A percentile compares a stretch with the other conserved stretches of the same genome.
Evolutionary conservation across 352 stramenopile species (phyloP).

Genomic region (Thalassiosira sp.): DNA sequence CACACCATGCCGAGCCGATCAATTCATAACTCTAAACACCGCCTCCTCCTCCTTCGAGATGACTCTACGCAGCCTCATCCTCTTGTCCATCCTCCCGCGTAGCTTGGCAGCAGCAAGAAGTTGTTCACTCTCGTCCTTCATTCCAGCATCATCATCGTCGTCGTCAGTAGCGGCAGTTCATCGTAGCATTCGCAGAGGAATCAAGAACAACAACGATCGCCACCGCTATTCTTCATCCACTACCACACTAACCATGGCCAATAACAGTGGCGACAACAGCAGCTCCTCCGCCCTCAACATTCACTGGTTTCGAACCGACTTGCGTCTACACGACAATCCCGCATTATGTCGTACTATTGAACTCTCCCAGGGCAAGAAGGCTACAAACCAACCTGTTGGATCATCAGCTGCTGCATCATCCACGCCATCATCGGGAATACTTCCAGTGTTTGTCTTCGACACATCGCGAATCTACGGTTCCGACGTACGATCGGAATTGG

Average conservation of each 20-base stretch:
- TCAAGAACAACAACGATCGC: not conserved
- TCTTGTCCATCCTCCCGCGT: conserved; percentile 1
- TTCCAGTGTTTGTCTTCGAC: conserved; percentile 87
- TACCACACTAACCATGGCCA: conserved; percentile 3
- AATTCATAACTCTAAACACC: not conserved
- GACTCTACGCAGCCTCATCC: not conserved
- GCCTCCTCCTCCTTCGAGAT: not conserved
- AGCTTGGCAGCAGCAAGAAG: not conserved
- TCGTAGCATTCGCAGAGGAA: too few relatives aligned
- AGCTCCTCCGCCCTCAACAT: conserved; percentile 32
- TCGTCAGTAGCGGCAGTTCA: not conserved
- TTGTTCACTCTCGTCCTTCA: not conserved
- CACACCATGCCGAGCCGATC: not conserved
- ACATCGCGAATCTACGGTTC: conserved; percentile 64
- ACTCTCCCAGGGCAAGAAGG: conserved; percentile 21
- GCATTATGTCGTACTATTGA: conserved; percentile 53
- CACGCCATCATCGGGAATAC: conserved; percentile 28
- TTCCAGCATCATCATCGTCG: not conserved
- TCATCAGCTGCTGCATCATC: not conserved
- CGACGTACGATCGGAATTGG: conserved; percentile 37
- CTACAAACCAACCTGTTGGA: conserved; percentile 14
- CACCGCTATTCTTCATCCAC: not conserved
- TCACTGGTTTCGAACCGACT: conserved; percentile 79
- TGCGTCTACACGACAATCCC: conserved; percentile 84
- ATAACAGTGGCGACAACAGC: not conserved